Base-by-base conservation (phyloP, 345 rosid species). In the Dipteronia sinensis region DNA sequence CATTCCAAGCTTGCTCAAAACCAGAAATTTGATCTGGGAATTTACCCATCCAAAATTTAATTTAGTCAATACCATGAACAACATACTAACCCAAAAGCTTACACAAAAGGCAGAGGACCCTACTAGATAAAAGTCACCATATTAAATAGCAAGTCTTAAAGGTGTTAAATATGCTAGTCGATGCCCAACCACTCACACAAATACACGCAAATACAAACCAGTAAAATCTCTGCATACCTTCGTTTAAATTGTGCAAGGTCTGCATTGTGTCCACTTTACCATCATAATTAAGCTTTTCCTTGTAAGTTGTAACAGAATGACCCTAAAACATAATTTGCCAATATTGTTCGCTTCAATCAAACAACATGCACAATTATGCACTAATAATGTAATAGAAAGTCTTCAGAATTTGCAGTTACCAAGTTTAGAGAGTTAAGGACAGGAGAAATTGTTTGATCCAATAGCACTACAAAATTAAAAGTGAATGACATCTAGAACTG, bases 1-100 rank as follows among this genome's bases (percentile, higher is more conserved):
- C 90, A 83, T 80, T 86, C 98, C 94, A 96, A 27, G 91, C 85
- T 81, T 90, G 87, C 75, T 92, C 97, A 81, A 94, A 92, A 75
- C 71, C 82, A 76, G n/a, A n/a, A 85, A 34, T 90, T 49, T 94
- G 93, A 84, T 85, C 97, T 96, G 79, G 47, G 78, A 40, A 75
- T 61, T 71, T 31, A 69, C 40, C 58, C 76, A 76, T 65, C 53
- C 8, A 40, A 38, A 75, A 15, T 25, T 42, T 3, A 34, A 56
- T 25, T 6, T 47, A 46, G 25, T 63, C 53, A 56, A 58, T 59
- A n/a, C 1, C 0, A 0, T 20, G n/a, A 4, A 51, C n/a, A 69
- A 49, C 62, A 27, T 47, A 69, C 53, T 25, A 31, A 3, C 23
- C 23, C 13, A 15, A 49, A 58, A 73, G 34, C 15, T 22, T 15